Evolutionary conservation across 805 yeast species (phyloP), one percentile per base, ranked within the genome.

Genomic region (Yamadazyma takamatsuzukensis): DNA sequence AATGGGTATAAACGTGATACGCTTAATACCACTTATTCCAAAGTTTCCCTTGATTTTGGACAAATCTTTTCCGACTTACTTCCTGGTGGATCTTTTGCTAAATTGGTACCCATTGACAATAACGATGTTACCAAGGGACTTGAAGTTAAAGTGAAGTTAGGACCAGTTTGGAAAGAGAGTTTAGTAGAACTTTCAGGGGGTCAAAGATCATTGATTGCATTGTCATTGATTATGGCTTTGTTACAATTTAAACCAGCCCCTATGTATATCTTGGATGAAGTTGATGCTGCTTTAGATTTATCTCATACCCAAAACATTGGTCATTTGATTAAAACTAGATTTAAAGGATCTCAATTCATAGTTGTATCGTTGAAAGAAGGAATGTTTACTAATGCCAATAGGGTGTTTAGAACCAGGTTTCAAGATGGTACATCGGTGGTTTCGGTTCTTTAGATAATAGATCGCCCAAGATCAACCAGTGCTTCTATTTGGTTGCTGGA

Each of bases 301-400:
- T 85, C 94, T 38, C 99, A 93, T 54, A 93, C 99, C 1, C 97
- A 93, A 57, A 93, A 93, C 51, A 93, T 93, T 50, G 99, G 99
- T 3, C 96, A 87, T 51, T 69, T 93, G 54, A 93, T 93, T 58
- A 93, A 90, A 61, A 90, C 97, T 0, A 69, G 96, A 46, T 93
- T 93, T 62, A 83, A 85, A 57, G 96, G 95, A 1, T 84, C 97
- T 2, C 99, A 93, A 54, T 93, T 93, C 55, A 90, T 93, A 43
- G 95, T 93, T 30, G 98, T 93, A 15, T 86, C 96, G 17, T 76
- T 93, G 63, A 93, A 93, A 54, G 99, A 93, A 59, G 98, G 97
- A 10, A 87, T 93, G 96, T 93, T 93, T 54, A 83, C 96, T 7
- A 93, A 93, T 59, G 99, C 98, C 6, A 94, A 94, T 54, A 72